phyloP scores from a whole-genome alignment of 495 filamentous ascomycete species.

The Penicillium roqueforti region DNA sequence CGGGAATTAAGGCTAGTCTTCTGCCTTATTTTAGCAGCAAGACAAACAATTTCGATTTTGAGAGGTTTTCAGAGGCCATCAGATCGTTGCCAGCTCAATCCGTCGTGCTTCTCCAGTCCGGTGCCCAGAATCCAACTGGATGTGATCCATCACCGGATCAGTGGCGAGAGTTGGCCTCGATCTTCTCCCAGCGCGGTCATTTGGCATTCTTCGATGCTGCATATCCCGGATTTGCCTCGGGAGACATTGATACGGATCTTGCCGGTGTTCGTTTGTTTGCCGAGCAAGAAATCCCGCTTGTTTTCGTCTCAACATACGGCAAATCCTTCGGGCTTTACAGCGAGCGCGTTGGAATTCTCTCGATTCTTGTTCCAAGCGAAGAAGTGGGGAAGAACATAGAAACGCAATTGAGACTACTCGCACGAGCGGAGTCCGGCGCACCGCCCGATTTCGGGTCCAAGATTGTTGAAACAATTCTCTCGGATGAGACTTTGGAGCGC shows the following conservation, averaged over 20 bases:
- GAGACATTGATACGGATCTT: constrained; percentile 15
- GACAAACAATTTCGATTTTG: constrained; percentile 15
- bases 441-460: constrained; percentile 16
- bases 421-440: constrained; percentile 13
- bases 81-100: constrained; percentile 13
- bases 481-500: constrained; percentile 8
- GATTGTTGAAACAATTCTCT: constrained; percentile 12
- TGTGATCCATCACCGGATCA: constrained; percentile 14
- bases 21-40: constrained; percentile 14
- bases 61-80: constrained; percentile 3
- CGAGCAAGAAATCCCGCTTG: constrained; percentile 10
- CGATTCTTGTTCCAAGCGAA: constrained; percentile 7
- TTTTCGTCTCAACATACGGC: constrained; percentile 17
- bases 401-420: constrained; percentile 9
- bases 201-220: constrained; percentile 19
- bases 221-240: constrained; percentile 17
- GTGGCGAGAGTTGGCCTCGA: constrained; percentile 9
- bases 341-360: constrained; percentile 16
- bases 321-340: constrained; percentile 20
- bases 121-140: constrained; percentile 19
- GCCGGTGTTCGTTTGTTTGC: constrained; percentile 12
- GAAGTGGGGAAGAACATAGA: constrained; percentile 10
- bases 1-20: constrained; percentile 10
- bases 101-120: constrained; percentile 15
- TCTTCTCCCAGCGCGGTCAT: constrained; percentile 14